Base-by-base conservation (phyloP, 2,329 filamentous ascomycete species). In the Calonectria pseudoreteaudii region DNA sequence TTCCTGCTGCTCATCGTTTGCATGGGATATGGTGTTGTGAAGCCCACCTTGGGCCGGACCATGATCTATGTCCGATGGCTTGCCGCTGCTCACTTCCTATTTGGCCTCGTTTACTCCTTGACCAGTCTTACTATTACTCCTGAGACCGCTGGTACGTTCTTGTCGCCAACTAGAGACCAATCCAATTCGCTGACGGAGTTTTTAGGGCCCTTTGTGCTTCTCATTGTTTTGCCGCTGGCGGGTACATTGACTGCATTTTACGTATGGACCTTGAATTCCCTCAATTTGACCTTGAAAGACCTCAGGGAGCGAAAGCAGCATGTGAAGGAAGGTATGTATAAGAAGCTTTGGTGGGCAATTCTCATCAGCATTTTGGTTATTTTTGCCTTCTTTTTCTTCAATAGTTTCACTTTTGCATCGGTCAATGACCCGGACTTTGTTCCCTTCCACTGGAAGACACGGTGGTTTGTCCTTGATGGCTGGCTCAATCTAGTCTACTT, bases 11-110 rank as follows among this genome's bases (percentile, higher is more conserved):
- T 99, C 68, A 98, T 99, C 78, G 97, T 99, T 38, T 99, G 97
- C 85, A 99, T 99, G 97, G 97, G 97, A 38, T 99, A 99, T 81
- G 97, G 97, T 79, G 97, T 99, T 30, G 97, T 99, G 78, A 98
- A 98, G 86, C 94, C 93, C 3, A 95, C 94, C 2, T 90, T 99
- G 6, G 97, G 97, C 72, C 94, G 93, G 81, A 96, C 95, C 16
- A 99, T 99, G 97, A 92, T 96, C 77, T 96, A 94, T 80, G 96
- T 98, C 53, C 94, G 97, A 73, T 94, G 94, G 87, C 91, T 99
- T 23, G 97, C 97, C 20, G 93, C 96, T 75, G 94, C 93, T 3
- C 97, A 99, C 85, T 99, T 99, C 82, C 88, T 98, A 67, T 99
- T 99, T 80, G 97, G 96, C 28, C 91, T 98, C 74, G 93, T 98